These are phyloP conservation scores for Drechslerella stenobrocha DNA, from an alignment of 2,329 filamentous ascomycete genomes.

Conservation along the genomic window DNA sequence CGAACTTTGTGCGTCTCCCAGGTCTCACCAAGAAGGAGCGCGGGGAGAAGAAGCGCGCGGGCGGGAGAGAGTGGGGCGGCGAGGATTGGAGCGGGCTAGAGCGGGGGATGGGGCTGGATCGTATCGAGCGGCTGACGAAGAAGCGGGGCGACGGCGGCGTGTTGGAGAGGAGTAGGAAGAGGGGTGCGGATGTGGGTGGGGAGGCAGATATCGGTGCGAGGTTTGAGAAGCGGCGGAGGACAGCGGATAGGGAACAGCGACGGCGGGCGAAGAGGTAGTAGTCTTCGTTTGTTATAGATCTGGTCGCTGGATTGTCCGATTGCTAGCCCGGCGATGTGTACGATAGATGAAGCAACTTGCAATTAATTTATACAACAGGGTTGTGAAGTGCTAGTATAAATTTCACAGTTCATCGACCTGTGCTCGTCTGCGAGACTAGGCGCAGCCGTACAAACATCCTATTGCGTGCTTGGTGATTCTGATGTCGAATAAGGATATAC, in stretches of 20 bases:
- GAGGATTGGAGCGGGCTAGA: constrained; percentile 84
- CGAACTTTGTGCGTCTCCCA: constrained; percentile 84
- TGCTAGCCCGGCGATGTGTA: too few relatives aligned
- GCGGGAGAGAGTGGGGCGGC: constrained; percentile 64
- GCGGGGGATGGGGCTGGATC: constrained; percentile 74
- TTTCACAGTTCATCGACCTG: too few relatives aligned
- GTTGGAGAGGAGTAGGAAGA: constrained; percentile 83
- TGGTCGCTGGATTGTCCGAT: background rate
- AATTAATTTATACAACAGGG: too few relatives aligned
- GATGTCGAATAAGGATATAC: too few relatives aligned
- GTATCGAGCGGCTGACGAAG: constrained; percentile 80
- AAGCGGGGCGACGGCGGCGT: constrained; percentile 64
- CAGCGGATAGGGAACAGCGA: constrained; percentile 55
- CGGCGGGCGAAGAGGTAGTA: constrained; percentile 54
- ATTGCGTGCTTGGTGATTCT: too few relatives aligned
- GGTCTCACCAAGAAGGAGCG: constrained; percentile 82
- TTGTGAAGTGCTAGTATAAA: too few relatives aligned
- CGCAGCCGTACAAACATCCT: too few relatives aligned
- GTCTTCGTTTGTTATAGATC: background rate
- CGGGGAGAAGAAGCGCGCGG: constrained; percentile 60
- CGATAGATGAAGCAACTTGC: too few relatives aligned
- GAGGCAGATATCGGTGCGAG: constrained; percentile 71
- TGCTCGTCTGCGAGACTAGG: too few relatives aligned
- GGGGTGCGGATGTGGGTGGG: constrained; percentile 69
- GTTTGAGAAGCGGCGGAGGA: constrained; percentile 71